Base-by-base conservation (phyloP, 75 land plant species). In the Pinus taeda region DNA sequence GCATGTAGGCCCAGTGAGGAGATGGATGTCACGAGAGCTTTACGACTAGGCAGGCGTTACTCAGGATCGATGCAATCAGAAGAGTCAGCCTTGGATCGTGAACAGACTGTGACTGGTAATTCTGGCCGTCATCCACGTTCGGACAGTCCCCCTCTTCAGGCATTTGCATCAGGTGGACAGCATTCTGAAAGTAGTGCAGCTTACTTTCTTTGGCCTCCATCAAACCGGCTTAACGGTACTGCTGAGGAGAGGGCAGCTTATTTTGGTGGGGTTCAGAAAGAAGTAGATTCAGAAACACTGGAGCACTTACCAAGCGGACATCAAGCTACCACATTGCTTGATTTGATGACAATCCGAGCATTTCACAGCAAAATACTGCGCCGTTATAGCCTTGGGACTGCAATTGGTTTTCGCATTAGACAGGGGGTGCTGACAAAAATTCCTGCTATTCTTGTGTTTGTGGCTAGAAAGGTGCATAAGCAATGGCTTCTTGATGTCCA, bases 101-200 rank as follows among this genome's bases (percentile, higher is more conserved):
- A 86, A 29, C 80, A 88, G 72, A 85, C 76, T 59, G 79, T 49
- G 29, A 83, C 76, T 74, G 42, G 71, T 21, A 74, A 80, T 64
- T 75, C 57, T 20, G 72, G 74, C 36, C 57, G 78, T 15, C 91
- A 79, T 15, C 81, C 78, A 60, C 72, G 72, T 4, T 71, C 83
- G 22, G 83, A 83, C 59, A 57, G 86, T 29, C 84, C 90, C 3
- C 74, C 90, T 14, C 81, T 92, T 39, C 94, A 90, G 60, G 84
- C 88, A 11, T 81, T 81, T 66, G 88, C 97, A 7, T 90, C 97
- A 45, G 86, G 80, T 78, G 94, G 89, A 64, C 93, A 93, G 76
- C 93, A 73, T 57, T 87, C 96, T 42, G 97, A 94, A 59, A 90
- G 87, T 67, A 90, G 87, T 79, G 97, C 97, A 30, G 93, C 97